These are phyloP conservation scores for Peronosclerospora sorghi DNA, from an alignment of 352 stramenopile species.

Conservation along the genomic window DNA sequence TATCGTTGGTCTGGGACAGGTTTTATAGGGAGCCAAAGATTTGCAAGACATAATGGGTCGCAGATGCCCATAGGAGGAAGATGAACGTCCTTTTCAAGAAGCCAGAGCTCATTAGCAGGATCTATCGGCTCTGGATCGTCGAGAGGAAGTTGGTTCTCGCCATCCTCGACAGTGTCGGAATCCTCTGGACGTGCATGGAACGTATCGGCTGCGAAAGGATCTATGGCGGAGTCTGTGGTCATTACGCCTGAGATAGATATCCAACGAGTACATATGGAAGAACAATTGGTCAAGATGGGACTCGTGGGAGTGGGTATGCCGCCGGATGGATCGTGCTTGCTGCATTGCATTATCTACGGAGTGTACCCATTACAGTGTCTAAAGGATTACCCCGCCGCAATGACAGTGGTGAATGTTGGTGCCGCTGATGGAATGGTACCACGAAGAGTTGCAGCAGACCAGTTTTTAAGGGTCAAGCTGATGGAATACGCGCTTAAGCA, in stretches of 20 bases:
- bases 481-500: slow-evolving; percentile 72
- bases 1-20: slow-evolving; percentile 78
- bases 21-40: slow-evolving; percentile 59
- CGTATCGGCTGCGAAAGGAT: slow-evolving; percentile 25
- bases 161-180: slow-evolving; percentile 17
- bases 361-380: slow-evolving; percentile 77
- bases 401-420: slow-evolving; percentile 75
- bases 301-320: slow-evolving; percentile 73
- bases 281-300: slow-evolving; percentile 43
- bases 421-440: slow-evolving; percentile 67
- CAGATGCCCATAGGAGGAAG: slow-evolving; percentile 4
- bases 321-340: slow-evolving; percentile 65
- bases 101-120: slow-evolving; percentile 21
- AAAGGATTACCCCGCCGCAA: slow-evolving; percentile 50
- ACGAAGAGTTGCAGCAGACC: slow-evolving; percentile 47
- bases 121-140: slow-evolving; percentile 10
- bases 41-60: slow-evolving; percentile 29
- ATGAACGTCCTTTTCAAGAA: slow-evolving; percentile 12
- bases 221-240: slow-evolving; percentile 53
- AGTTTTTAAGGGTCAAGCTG: slow-evolving; percentile 49
- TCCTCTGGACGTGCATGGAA: slow-evolving; percentile 12
- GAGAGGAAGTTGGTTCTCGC: slow-evolving; percentile 56
- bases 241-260: slow-evolving; percentile 64
- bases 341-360: slow-evolving; percentile 79
- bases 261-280: slow-evolving; percentile 70